Evolutionary conservation across 257 asterid species (phyloP), one percentile per base, ranked within the genome.

Genomic region (Jacaranda mimosifolia): DNA sequence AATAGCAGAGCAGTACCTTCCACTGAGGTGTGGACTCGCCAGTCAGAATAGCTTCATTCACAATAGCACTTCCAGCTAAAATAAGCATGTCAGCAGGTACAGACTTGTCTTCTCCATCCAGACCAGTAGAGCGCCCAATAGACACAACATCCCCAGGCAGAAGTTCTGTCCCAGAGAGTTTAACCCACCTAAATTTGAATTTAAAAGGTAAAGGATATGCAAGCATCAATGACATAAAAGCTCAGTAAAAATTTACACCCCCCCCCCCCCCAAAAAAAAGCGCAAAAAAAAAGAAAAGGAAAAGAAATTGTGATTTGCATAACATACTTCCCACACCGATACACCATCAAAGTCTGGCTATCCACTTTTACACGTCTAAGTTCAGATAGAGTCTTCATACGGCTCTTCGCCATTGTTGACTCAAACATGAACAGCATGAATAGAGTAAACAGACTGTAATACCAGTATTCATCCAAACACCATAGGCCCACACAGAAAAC

Each of bases 21-120:
- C 99, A 96, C 71, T 96, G 99, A 9, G 98, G 98, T 53, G 99
- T 96, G 68, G 98, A 93, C 83, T 96, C 99, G 77, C 99, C 99
- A 59, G 99, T 96, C 78, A 96, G 83, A 79, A 96, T 96, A 84
- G 99, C 98, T 86, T 96, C 98, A 84, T 93, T 96, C 79, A 91
- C 98, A 78, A 95, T 95, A 63, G 97, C 96, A 89, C 88, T 93
- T 83, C 99, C 99, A 81, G 99, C 97, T 80, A 96, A 86, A 83
- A 96, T 88, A 81, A 96, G 97, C 99, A 96, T 93, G 87, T 96
- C 99, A 32, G 97, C 98, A 39, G 99, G 98, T 40, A 93, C 97
- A 74, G 97, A 91, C 84, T 93, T 96, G 77, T 96, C 98, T 77
- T 96, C 99, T 75, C 97, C 98, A 81, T 82, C 89, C 68, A 84